Evolutionary conservation across 345 rosid genomes (phyloP).

Genomic region (Lumnitzera racemosa): DNA sequence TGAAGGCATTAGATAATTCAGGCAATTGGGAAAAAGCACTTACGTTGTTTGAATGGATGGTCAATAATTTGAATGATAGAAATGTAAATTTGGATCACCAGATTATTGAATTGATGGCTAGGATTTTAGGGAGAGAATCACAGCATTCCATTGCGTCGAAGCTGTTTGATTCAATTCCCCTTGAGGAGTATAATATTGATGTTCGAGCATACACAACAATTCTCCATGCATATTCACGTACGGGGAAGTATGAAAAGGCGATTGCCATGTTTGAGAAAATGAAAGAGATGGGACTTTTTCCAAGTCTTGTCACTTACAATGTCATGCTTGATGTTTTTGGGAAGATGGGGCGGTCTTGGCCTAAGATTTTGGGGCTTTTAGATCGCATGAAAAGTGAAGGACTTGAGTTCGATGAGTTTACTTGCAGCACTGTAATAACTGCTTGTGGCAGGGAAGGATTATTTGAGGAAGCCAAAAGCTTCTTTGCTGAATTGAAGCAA

Average conservation of each 20-base stretch:
- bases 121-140: conserved; percentile 74
- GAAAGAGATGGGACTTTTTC: conserved; percentile 59
- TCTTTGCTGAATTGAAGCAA: conserved; percentile 58
- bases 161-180: conserved; percentile 58
- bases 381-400: conserved; percentile 63
- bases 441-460: conserved; percentile 89
- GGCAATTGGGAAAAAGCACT: conserved; percentile 73
- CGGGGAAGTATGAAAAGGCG: conserved; percentile 54
- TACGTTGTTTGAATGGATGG: conserved; percentile 61
- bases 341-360: conserved; percentile 82
- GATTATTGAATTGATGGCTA: conserved; percentile 48
- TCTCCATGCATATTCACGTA: conserved; percentile 53
- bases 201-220: conserved; percentile 76
- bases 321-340: conserved; percentile 88
- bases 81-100: conserved; percentile 41
- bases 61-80: conserved; percentile 20
- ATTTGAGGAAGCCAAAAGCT: conserved; percentile 63
- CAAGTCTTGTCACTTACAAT: conserved; percentile 83
- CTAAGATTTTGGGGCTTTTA: conserved; percentile 46
- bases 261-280: conserved; percentile 54
- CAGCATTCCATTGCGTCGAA: conserved; percentile 59
- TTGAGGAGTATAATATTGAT: conserved; percentile 51
- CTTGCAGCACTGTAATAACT: conserved; percentile 82
- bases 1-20: conserved; percentile 56
- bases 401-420: conserved; percentile 67